Conservation (phyloP, 805 yeast species). For the Priceomyces fermenticarens region DNA sequence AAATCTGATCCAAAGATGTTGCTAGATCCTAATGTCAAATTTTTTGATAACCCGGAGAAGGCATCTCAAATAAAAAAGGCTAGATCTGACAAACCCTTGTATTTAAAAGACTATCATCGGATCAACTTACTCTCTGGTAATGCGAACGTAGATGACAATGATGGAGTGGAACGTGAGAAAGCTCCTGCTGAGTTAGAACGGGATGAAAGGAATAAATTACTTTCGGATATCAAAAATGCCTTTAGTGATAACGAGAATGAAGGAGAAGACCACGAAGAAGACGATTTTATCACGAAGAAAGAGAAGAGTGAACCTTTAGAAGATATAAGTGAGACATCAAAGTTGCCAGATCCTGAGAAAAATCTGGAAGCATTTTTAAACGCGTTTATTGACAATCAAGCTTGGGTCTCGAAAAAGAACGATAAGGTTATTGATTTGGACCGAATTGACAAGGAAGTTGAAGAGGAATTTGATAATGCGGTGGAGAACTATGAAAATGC, state of each 20-base stretch:
- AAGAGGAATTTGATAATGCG: constrained; percentile 87
- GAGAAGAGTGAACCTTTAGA: constrained; percentile 17
- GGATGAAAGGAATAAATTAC: constrained; percentile 70
- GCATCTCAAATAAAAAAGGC: constrained; percentile 11
- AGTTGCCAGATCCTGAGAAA: constrained; percentile 59
- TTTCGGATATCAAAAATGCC: constrained; percentile 73
- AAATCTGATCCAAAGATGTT: constrained; percentile 63
- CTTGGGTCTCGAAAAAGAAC: constrained; percentile 81
- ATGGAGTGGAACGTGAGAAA: constrained; percentile 49
- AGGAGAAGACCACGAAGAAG: constrained; percentile 43
- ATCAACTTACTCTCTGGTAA: constrained; percentile 73
- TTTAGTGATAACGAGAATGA: constrained; percentile 33
- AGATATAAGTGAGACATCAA: constrained; percentile 19
- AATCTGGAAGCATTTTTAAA: constrained; percentile 70
- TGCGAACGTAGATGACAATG: constrained; percentile 44
- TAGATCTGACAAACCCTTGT: constrained; percentile 59
- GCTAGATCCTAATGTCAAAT: constrained; percentile 65
- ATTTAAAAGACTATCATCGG: constrained; percentile 90
- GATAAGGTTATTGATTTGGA: constrained; percentile 56
- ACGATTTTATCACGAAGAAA: constrained; percentile 60
- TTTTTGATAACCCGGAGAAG: constrained; percentile 66
- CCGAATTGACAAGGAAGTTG: constrained; percentile 53
- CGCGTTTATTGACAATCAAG: constrained; percentile 70
- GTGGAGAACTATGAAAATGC: constrained; percentile 90
- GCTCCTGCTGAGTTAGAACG: constrained; percentile 74